A percentile compares a stretch with the other conserved stretches of the same genome.
These are phyloP conservation scores for Hevea brasiliensis DNA, from an alignment of 345 rosid species.

Conservation along the genomic window DNA sequence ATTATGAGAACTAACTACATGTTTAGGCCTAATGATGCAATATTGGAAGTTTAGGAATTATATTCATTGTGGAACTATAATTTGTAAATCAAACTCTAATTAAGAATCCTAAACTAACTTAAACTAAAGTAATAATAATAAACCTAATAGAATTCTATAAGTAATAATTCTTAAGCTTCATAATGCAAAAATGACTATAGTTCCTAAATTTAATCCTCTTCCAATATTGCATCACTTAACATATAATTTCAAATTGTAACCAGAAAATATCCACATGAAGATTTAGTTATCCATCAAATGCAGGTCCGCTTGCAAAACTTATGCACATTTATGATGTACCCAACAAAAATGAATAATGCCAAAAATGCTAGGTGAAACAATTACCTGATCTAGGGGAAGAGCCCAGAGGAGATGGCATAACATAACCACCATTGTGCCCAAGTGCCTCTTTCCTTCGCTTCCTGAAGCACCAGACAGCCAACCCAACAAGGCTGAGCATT, in stretches of 20 bases:
- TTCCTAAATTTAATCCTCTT: no score
- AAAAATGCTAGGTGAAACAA: background rate
- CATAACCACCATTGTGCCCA: slow-evolving; percentile 53
- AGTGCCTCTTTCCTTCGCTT: slow-evolving; percentile 53
- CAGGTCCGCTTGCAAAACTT: background rate
- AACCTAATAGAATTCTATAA: no score
- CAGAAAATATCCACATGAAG: background rate
- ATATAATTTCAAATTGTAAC: background rate
- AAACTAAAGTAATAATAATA: no score
- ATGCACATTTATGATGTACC: slow-evolving; percentile 1
- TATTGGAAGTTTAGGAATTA: no score
- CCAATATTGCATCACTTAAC: no score
- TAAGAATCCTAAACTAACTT: no score
- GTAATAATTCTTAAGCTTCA: no score
- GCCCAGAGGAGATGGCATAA: slow-evolving; percentile 58
- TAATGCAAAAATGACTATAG: no score
- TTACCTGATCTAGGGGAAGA: slow-evolving; percentile 75
- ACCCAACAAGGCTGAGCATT: slow-evolving; percentile 55
- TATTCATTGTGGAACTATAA: no score
- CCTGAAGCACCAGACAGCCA: slow-evolving; percentile 55
- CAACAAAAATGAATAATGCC: slow-evolving; percentile 6
- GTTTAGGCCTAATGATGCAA: background rate
- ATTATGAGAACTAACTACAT: background rate
- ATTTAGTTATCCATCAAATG: background rate
- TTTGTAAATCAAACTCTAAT: no score